These are phyloP conservation scores for Oehlia diaphana DNA, from an alignment of 192 early-diverging fungal species.

Conservation along the genomic window DNA sequence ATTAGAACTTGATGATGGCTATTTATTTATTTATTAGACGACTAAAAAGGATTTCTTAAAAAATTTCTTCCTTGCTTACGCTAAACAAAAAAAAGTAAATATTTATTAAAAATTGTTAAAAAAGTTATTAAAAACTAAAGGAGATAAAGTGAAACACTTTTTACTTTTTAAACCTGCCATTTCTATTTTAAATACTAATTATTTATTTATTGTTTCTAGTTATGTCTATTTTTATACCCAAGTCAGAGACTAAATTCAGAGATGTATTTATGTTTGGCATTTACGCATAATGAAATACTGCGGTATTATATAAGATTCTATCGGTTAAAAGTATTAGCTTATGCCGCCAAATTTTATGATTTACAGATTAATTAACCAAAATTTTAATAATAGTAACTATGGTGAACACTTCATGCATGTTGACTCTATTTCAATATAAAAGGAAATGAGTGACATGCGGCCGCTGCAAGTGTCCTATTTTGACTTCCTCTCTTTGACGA, in stretches of 20 bases:
- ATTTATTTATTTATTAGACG: neutral
- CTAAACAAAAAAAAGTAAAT: neutral
- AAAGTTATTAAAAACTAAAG: neutral
- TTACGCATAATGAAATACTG: too few relatives aligned
- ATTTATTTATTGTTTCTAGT: neutral
- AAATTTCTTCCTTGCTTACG: neutral
- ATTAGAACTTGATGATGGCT: neutral
- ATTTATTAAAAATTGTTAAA: neutral
- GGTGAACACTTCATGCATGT: neutral
- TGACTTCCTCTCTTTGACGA: neutral
- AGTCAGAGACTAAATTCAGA: too few relatives aligned
- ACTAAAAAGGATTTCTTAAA: too few relatives aligned
- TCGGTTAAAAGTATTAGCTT: too few relatives aligned
- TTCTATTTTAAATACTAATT: neutral
- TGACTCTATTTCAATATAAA: neutral
- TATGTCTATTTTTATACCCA: too few relatives aligned
- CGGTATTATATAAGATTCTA: too few relatives aligned
- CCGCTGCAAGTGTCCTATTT: neutral
- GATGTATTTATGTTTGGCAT: too few relatives aligned
- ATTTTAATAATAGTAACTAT: too few relatives aligned
- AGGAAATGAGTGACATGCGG: conserved; percentile 7
- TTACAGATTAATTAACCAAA: too few relatives aligned
- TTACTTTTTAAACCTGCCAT: neutral
- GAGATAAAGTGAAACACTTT: neutral
- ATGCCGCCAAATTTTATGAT: too few relatives aligned